Percentiles rank a stretch among this genome's conserved stretches.
Evolutionary conservation across 2,329 filamentous ascomycete genomes (phyloP).

Genomic region (Hypoxylon sp.): DNA sequence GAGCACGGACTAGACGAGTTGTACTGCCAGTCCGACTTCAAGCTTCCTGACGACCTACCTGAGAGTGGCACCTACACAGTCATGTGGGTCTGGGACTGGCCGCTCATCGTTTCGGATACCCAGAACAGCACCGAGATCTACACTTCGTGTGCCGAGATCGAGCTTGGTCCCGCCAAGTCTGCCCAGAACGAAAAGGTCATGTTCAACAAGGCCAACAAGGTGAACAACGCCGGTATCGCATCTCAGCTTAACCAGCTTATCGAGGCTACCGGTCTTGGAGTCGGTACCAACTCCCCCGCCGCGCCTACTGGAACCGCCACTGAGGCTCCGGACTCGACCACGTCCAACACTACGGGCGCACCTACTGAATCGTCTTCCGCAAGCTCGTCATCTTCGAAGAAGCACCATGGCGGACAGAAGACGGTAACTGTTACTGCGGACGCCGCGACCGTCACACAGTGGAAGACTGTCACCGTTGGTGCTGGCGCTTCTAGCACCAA

Average conservation of each 20-base stretch:
- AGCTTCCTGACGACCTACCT: constrained; percentile 73
- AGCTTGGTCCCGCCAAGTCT: constrained; percentile 42
- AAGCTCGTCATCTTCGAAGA: constrained; percentile 16
- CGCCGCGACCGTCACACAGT: constrained; percentile 51
- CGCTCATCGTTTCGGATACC: constrained; percentile 60
- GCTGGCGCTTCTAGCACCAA: constrained; percentile 4
- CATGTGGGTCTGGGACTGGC: constrained; percentile 99
- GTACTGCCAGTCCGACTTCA: constrained; percentile 83
- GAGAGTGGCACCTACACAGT: constrained; percentile 75
- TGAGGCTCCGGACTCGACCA: constrained; percentile 28
- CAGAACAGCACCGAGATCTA: constrained; percentile 64
- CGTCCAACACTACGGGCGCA: constrained; percentile 17
- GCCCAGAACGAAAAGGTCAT: constrained; percentile 52
- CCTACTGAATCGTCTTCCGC: constrained; percentile 2
- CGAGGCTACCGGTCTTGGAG: constrained; percentile 49
- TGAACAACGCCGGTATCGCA: constrained; percentile 52
- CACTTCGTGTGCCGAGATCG: constrained; percentile 58
- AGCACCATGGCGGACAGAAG: constrained; percentile 46
- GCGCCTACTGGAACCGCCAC: constrained; percentile 36
- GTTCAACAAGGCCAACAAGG: constrained; percentile 50
- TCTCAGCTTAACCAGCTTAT: constrained; percentile 53
- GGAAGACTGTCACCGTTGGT: constrained; percentile 49
- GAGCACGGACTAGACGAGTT: constrained; percentile 67
- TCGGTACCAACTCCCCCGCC: constrained; percentile 39
- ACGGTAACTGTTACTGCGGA: constrained; percentile 54